Evolutionary conservation across 306 rosid species (phyloP).

Genomic region (Cajanus cajan): DNA sequence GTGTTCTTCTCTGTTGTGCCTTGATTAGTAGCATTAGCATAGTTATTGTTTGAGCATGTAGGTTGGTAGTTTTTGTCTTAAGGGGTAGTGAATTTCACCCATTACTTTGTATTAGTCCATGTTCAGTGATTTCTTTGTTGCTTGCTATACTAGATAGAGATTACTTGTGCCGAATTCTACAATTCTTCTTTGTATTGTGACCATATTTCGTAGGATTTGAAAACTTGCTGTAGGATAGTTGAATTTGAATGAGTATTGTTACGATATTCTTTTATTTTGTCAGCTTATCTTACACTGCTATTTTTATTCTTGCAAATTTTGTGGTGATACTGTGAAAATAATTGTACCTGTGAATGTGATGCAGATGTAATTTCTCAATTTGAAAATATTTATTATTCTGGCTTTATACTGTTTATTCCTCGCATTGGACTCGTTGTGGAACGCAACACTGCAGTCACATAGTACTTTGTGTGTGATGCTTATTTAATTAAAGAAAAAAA

Average conservation of each 20-base stretch:
- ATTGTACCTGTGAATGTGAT: not conserved
- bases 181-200: not conserved
- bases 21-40: constrained; percentile 16
- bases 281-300: not conserved
- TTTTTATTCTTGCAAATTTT: not conserved
- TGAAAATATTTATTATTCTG: not conserved
- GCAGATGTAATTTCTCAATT: not conserved
- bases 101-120: not conserved
- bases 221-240: not conserved
- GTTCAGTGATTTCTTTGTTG: constrained; percentile 1
- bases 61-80: not conserved
- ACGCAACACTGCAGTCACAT: not conserved
- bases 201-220: not conserved
- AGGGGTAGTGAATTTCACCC: constrained; percentile 8
- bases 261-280: not conserved
- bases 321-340: not conserved
- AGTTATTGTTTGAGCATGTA: constrained; percentile 8
- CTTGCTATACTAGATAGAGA: constrained; percentile 1
- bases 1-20: constrained; percentile 29
- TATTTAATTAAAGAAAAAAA: not conserved
- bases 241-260: not conserved
- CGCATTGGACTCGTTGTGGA: not conserved
- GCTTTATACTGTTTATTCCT: not conserved
- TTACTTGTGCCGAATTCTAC: not conserved
- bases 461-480: not conserved